Conservation (phyloP, 331 rosid genomes). For the Pyrus hybrid region DNA sequence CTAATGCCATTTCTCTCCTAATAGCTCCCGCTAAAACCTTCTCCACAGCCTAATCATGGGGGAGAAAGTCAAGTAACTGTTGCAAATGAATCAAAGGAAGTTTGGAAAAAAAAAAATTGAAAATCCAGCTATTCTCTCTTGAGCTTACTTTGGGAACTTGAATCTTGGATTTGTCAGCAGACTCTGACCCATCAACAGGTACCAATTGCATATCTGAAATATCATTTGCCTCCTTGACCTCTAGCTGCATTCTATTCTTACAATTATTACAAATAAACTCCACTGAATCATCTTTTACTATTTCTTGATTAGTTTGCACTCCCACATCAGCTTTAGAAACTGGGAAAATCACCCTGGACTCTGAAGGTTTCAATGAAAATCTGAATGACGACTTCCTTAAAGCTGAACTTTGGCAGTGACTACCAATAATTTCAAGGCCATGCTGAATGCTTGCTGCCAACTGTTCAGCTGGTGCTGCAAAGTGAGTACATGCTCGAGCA, state of each 20-base stretch:
- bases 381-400: slow-evolving; percentile 65
- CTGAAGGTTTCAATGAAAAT: slow-evolving; percentile 61
- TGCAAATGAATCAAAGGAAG: neutral
- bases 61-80: neutral
- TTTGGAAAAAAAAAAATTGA: neutral
- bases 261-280: slow-evolving; percentile 56
- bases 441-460: slow-evolving; percentile 91
- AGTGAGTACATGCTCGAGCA: slow-evolving; percentile 34
- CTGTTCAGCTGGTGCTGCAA: slow-evolving; percentile 49
- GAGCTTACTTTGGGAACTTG: slow-evolving; percentile 76
- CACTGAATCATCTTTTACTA: slow-evolving; percentile 30
- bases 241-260: slow-evolving; percentile 50
- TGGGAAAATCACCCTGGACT: slow-evolving; percentile 42
- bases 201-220: slow-evolving; percentile 48
- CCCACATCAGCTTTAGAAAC: slow-evolving; percentile 63
- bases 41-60: slow-evolving; percentile 54
- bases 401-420: slow-evolving; percentile 60
- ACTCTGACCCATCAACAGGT: slow-evolving; percentile 51
- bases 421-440: slow-evolving; percentile 78
- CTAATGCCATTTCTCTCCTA: slow-evolving; percentile 98
- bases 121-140: slow-evolving; percentile 15
- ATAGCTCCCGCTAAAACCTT: slow-evolving; percentile 94
- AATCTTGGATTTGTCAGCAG: slow-evolving; percentile 60
- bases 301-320: slow-evolving; percentile 59
- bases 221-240: slow-evolving; percentile 33